Evolutionary conservation across 75 land plant genomes (phyloP), one percentile per base, ranked within the genome.

Genomic region (Pinus taeda): DNA sequence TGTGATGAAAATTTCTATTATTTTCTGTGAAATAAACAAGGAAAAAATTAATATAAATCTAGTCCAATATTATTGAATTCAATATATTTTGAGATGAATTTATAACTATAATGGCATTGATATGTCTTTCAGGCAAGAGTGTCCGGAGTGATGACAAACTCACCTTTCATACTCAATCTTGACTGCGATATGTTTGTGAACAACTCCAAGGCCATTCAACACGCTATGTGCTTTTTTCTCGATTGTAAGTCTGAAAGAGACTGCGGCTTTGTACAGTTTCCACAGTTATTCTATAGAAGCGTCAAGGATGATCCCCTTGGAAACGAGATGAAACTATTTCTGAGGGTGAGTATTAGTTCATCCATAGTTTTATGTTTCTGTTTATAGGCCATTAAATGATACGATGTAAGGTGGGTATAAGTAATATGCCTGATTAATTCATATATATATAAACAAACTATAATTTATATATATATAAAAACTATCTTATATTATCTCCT

Each of bases 141-240:
- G 7, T 71, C 57, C 8, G 73, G 56, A 53, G 3, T 71, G 20
- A 71, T 71, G 73, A 71, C 73, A 49, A 71, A 71, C 45, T 45
- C 73, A 15, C 73, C 73, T 45, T 71, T 20, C 18, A 71, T 71
- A 20, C 57, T 71, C 45, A 71, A 71, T 49, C 45, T 71, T 21
- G 81, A 75, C 71, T 79, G 79, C 42, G 81, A 79, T 60, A 76
- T 79, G 80, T 81, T 57, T 75, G 81, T 61, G 17, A 78, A 77
- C 66, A 74, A 84, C 59, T 71, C 78, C 4, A 60, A 80, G 60
- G 64, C 74, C 15, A 36, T 75, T 4, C 60, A 67, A 7, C 78
- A 83, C 8, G 84, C 84, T 53, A 75, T 79, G 81, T 75, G 86
- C 22, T 24, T 85, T 24, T 60, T 85, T 17, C 63, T 85, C 1